phyloP scores from a whole-genome alignment of 2,329 filamentous ascomycete genomes.

The Microsporum audouinii region DNA sequence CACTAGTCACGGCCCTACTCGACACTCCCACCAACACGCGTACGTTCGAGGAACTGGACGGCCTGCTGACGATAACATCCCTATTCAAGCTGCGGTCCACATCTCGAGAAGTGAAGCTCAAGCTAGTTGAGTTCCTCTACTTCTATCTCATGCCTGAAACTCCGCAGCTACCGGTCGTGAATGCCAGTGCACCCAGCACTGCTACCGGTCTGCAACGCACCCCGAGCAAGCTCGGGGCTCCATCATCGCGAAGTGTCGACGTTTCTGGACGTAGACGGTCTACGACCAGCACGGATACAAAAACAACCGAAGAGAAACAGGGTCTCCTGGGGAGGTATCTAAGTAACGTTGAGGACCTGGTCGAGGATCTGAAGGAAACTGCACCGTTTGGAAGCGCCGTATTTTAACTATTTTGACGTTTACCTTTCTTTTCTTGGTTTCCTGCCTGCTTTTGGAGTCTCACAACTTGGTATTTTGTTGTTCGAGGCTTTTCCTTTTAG shows the following conservation, averaged over 20 bases:
- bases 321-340: conserved; percentile 63
- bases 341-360: conserved; percentile 71
- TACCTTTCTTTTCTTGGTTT: background rate
- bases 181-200: conserved; percentile 23
- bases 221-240: conserved; percentile 52
- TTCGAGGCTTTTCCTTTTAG: background rate
- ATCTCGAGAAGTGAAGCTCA: conserved; percentile 78
- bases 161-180: conserved; percentile 25
- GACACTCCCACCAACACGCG: conserved; percentile 79
- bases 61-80: conserved; percentile 79
- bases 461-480: background rate
- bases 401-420: conserved; percentile 15
- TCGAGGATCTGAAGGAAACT: conserved; percentile 69
- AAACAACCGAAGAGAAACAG: conserved; percentile 72
- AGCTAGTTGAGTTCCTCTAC: conserved; percentile 94
- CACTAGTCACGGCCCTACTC: conserved; percentile 78
- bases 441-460: background rate
- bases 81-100: conserved; percentile 85
- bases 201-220: conserved; percentile 50
- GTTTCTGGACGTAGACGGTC: conserved; percentile 23
- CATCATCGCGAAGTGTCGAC: conserved; percentile 38
- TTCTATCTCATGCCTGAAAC: conserved; percentile 97
- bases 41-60: conserved; percentile 83
- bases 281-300: conserved; percentile 32
- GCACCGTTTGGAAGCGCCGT: conserved; percentile 56